These are phyloP conservation scores for Cicer pinnatifidum DNA, from an alignment of 306 rosid genomes.

Conservation along the genomic window DNA sequence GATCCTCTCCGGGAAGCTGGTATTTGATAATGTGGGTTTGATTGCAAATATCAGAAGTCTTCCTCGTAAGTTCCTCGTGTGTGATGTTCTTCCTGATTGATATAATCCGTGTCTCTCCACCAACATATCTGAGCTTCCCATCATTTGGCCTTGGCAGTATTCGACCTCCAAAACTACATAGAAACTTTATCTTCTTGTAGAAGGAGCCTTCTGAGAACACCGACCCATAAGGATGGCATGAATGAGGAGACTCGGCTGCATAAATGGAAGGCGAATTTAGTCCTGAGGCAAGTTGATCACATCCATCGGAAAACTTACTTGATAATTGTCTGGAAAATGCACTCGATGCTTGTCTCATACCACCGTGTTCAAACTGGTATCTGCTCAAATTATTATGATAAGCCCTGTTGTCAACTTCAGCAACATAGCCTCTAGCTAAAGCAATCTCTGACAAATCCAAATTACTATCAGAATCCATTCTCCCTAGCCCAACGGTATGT, in stretches of 20 bases:
- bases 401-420: slow-evolving; percentile 58
- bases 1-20: slow-evolving; percentile 98
- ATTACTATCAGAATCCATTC: slow-evolving; percentile 55
- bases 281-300: slow-evolving; percentile 47
- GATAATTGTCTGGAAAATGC: slow-evolving; percentile 53
- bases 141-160: slow-evolving; percentile 85
- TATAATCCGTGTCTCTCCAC: slow-evolving; percentile 90
- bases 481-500: slow-evolving; percentile 51
- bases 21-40: slow-evolving; percentile 80
- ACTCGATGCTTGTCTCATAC: slow-evolving; percentile 51
- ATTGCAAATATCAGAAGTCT: slow-evolving; percentile 71
- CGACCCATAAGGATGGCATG: slow-evolving; percentile 56
- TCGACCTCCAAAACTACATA: slow-evolving; percentile 96
- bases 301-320: slow-evolving; percentile 49
- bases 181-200: slow-evolving; percentile 69
- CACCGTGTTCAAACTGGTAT: slow-evolving; percentile 56
- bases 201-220: slow-evolving; percentile 55
- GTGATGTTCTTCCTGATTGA: slow-evolving; percentile 61
- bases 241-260: slow-evolving; percentile 57
- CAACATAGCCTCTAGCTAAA: slow-evolving; percentile 48
- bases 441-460: slow-evolving; percentile 56
- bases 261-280: slow-evolving; percentile 48
- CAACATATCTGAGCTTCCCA: slow-evolving; percentile 82
- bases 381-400: slow-evolving; percentile 53
- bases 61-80: slow-evolving; percentile 65